These are phyloP conservation scores for Plenodomus lindquistii DNA, from an alignment of 2,329 filamentous ascomycete genomes.

Conservation along the genomic window DNA sequence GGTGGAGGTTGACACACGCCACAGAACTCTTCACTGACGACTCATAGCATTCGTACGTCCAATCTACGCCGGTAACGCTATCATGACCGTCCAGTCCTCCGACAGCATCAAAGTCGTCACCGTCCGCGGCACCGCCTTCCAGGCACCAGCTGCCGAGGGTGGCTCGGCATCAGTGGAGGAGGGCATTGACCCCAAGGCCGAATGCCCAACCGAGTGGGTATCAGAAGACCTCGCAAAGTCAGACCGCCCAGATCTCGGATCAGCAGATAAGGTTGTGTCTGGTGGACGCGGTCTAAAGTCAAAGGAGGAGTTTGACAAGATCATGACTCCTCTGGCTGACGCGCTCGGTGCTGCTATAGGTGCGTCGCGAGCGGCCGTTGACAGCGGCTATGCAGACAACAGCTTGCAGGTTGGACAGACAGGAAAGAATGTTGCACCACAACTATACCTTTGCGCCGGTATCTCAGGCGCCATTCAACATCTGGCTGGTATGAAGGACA, in stretches of 20 bases:
- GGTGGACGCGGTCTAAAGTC: conserved; percentile 95
- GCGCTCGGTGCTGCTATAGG: conserved; percentile 93
- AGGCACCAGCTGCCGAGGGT: conserved; percentile 70
- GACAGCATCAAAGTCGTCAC: conserved; percentile 89
- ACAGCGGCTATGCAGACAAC: conserved; percentile 98
- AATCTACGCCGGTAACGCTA: conserved; percentile 97
- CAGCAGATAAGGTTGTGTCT: conserved; percentile 87
- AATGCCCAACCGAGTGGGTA: conserved; percentile 80
- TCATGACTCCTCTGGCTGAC: conserved; percentile 92
- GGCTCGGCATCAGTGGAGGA: conserved; percentile 78
- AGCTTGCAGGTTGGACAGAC: conserved; percentile 98
- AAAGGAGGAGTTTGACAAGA: conserved; percentile 92
- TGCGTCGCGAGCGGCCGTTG: conserved; percentile 90
- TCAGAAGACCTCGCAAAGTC: conserved; percentile 92
- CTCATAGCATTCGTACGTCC: conserved; percentile 79
- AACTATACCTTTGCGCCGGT: conserved; percentile 92
- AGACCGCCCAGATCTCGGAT: conserved; percentile 89
- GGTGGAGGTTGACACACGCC: conserved; percentile 29
- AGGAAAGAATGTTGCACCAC: conserved; percentile 95
- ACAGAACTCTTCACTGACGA: too few species aligned
- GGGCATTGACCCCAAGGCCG: conserved; percentile 79
- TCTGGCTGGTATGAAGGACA: conserved; percentile 99
- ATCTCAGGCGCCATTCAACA: conserved; percentile 98
- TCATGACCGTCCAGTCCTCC: conserved; percentile 89
- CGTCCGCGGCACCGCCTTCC: conserved; percentile 89